These are phyloP conservation scores for Musa troglodytarum DNA, from an alignment of 176 grass and related monocot species.

Conservation along the genomic window DNA sequence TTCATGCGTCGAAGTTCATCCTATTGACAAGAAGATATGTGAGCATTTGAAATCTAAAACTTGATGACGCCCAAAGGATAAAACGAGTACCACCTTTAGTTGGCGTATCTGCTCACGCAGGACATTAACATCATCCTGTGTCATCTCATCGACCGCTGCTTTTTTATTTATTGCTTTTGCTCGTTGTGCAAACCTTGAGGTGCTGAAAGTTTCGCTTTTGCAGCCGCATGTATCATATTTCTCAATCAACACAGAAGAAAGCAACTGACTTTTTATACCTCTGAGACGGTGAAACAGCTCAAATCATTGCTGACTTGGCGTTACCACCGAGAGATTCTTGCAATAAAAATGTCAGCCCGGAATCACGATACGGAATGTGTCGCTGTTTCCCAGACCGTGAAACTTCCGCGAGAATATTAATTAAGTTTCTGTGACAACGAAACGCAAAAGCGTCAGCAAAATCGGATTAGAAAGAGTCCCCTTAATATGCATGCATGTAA, in stretches of 20 bases:
- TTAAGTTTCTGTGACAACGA: conserved; percentile 66
- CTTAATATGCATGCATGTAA: too few species aligned
- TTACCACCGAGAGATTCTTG: conserved; percentile 98
- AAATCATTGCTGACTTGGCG: conserved; percentile 95
- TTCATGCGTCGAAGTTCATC: conserved; percentile 93
- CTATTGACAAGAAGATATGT: conserved; percentile 30
- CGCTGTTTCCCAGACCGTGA: conserved; percentile 79
- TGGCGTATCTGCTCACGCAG: conserved; percentile 75
- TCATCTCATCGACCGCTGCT: conserved; percentile 80
- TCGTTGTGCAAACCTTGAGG: conserved; percentile 85
- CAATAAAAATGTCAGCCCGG: conserved; percentile 82
- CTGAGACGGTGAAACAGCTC: conserved; percentile 73
- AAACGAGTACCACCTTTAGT: conserved; percentile 47
- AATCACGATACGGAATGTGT: conserved; percentile 93
- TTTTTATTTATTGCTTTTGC: conserved; percentile 96
- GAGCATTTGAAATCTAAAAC: background rate
- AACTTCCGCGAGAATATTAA: conserved; percentile 89
- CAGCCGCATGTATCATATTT: conserved; percentile 39
- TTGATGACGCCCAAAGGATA: conserved; percentile 13
- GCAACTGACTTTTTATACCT: conserved; percentile 26
- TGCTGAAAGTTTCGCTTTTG: conserved; percentile 83
- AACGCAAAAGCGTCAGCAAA: conserved; percentile 17
- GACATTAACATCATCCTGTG: conserved; percentile 71
- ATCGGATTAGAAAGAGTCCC: background rate
- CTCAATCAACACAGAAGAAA: background rate